phyloP scores from a whole-genome alignment of 2,329 filamentous ascomycete genomes.

The Hypomyces rosellus region DNA sequence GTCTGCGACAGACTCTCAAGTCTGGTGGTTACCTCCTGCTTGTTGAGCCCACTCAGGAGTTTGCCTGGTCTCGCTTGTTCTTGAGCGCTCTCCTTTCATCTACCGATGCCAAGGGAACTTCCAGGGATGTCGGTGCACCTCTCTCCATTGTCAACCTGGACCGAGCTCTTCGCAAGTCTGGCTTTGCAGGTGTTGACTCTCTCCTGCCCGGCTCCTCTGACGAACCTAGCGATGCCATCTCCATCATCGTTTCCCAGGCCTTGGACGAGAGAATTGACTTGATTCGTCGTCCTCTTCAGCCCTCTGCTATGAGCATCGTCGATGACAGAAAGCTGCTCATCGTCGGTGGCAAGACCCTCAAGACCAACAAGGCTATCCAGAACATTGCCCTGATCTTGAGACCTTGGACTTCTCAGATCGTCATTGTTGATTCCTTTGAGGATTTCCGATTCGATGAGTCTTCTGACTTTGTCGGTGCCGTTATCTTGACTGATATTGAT shows the following conservation, averaged over 20 bases:
- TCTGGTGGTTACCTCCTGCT: neutral
- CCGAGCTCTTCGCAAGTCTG: neutral
- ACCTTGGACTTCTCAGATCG: neutral
- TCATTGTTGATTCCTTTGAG: neutral
- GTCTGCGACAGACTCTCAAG: neutral
- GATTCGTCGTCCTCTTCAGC: neutral
- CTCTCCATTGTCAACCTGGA: neutral
- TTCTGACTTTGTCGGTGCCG: neutral
- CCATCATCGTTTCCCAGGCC: neutral
- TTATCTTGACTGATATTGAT: constrained; percentile 2
- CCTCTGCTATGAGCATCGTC: neutral
- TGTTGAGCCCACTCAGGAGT: neutral
- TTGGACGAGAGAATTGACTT: neutral
- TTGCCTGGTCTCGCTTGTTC: neutral
- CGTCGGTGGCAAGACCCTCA: neutral
- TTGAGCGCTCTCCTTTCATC: neutral
- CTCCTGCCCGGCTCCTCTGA: constrained; percentile 2
- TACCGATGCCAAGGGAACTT: constrained; percentile 13
- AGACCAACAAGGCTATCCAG: neutral
- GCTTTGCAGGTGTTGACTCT: constrained; percentile 10
- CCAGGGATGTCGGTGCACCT: constrained; percentile 3
- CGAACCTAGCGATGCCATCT: neutral
- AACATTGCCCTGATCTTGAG: neutral
- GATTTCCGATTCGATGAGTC: neutral
- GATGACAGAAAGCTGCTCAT: neutral